Evolutionary conservation across 305 asterid genomes (phyloP).

Genomic region (Stenogyne calaminthoides): DNA sequence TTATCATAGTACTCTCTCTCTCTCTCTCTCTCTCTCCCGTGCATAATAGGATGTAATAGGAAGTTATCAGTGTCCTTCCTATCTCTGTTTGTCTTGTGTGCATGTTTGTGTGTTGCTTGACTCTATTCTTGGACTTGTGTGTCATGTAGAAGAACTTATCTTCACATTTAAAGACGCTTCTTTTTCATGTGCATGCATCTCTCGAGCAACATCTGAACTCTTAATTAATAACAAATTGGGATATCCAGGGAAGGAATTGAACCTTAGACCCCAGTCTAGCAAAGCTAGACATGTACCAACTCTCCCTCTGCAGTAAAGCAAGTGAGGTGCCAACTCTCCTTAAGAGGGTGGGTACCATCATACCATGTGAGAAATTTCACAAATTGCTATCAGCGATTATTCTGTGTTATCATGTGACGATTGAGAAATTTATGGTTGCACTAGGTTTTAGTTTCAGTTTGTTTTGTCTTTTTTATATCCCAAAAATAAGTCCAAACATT

Average conservation of each 20-base stretch:
- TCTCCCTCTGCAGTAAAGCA: background rate
- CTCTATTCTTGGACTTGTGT: slow-evolving; percentile 17
- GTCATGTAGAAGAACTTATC: background rate
- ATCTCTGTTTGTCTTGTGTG: background rate
- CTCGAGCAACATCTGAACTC: background rate
- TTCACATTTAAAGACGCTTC: background rate
- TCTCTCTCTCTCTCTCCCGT: too few species aligned
- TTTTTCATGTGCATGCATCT: background rate
- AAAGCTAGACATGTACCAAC: background rate
- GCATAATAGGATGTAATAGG: too few species aligned
- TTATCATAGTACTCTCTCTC: too few species aligned
- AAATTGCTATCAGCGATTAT: background rate
- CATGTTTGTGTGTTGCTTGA: background rate
- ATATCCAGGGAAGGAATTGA: background rate
- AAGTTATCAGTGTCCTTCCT: background rate
- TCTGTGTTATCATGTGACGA: slow-evolving; percentile 5
- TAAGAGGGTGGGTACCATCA: slow-evolving; percentile 21
- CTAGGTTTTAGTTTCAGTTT: background rate
- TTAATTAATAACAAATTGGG: background rate
- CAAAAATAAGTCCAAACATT: background rate
- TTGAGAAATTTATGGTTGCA: background rate
- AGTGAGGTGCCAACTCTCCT: background rate
- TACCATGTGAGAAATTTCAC: slow-evolving; percentile 20
- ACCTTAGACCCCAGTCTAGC: background rate
- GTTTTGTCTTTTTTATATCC: background rate